Base-by-base conservation (phyloP, 805 yeast genomes). In the Barnettozyma populi region DNA sequence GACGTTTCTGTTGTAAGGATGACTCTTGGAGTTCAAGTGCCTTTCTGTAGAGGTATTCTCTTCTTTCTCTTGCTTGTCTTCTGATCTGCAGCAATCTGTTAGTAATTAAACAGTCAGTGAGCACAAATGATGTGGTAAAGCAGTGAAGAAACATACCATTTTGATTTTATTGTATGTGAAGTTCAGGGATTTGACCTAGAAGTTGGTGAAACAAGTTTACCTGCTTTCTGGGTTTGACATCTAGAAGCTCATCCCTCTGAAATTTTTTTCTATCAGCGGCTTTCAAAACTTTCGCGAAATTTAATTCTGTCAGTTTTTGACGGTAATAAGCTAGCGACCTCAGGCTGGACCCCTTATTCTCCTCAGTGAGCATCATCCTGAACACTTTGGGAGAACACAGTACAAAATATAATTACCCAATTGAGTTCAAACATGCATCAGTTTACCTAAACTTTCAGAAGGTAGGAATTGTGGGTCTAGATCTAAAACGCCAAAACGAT, bases 1-100 rank as follows among this genome's bases (percentile, higher is more conserved):
- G 95, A 56, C 98, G 76, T 65, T 92, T 92, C 60, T 87, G 92
- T 18, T 85, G 84, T 39, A 86, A 74, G 20, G 85, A 79, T 10
- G 96, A 85, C 55, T 94, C 98, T 64, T 94, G 96, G 32, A 92
- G 75, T 63, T 89, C 94, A 44, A 87, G 80, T 0, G 97, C 87
- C 64, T 90, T 90, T 44, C 89, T 78, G 71, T 87, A 94, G 24
- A 94, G 73, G 60, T 90, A 94, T 62, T 94, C 98, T 66, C 95
- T 80, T 71, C 99, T 79, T 66, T 94, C 97, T 70, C 99, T 82
- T 7, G 98, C 97, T 62, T 92, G 96, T 72, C 89, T 80, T 68
- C 99, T 80, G 45, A 61, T 56, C 65, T 42, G 27, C 11, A 11
- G 10, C 16, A 3, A 16, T 13, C 38, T 46, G 37, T 35, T 18